Percentiles rank a stretch among this genome's conserved stretches.
Evolutionary conservation across 805 yeast species (phyloP).

Genomic region (Priceomyces carsonii): DNA sequence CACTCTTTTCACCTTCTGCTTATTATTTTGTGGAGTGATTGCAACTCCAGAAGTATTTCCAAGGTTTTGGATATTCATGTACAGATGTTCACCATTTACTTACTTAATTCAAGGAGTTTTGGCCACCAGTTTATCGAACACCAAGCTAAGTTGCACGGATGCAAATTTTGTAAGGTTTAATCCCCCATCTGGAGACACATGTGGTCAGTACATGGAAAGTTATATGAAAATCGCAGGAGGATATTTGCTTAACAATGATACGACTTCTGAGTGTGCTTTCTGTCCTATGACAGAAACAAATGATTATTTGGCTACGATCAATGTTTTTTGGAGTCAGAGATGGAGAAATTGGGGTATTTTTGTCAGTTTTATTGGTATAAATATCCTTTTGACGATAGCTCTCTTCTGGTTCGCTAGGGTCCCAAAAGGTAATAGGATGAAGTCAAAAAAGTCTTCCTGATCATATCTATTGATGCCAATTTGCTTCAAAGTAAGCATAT

Average conservation of each 20-base stretch:
- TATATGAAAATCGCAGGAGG: conserved; percentile 27
- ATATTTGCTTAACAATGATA: conserved; percentile 15
- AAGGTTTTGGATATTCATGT: conserved; percentile 58
- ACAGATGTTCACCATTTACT: conserved; percentile 35
- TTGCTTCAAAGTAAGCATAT: too few relatives aligned
- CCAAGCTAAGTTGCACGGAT: conserved; percentile 22
- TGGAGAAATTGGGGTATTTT: conserved; percentile 32
- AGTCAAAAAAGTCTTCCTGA: too few relatives aligned
- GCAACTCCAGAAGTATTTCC: conserved; percentile 53
- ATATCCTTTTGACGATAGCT: conserved; percentile 24
- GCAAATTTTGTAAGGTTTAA: conserved; percentile 22
- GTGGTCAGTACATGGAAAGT: conserved; percentile 27
- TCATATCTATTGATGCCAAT: too few relatives aligned
- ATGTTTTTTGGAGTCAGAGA: conserved; percentile 18
- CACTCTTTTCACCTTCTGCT: conserved; percentile 58
- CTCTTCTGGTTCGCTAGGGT: conserved; percentile 45
- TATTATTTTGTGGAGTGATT: conserved; percentile 80
- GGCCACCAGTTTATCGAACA: conserved; percentile 29
- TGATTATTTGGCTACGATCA: conserved; percentile 24
- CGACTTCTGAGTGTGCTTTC: conserved; percentile 22
- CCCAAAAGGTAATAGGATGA: too few relatives aligned
- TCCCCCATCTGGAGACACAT: conserved; percentile 28
- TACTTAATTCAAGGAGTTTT: conserved; percentile 32
- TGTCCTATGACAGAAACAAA: conserved; percentile 28
- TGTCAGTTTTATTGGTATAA: conserved; percentile 25